A percentile compares a stretch with the other conserved stretches of the same genome.
Evolutionary conservation across 768 basidiomycete species (phyloP).

Genomic region (Lentinula sp.): DNA sequence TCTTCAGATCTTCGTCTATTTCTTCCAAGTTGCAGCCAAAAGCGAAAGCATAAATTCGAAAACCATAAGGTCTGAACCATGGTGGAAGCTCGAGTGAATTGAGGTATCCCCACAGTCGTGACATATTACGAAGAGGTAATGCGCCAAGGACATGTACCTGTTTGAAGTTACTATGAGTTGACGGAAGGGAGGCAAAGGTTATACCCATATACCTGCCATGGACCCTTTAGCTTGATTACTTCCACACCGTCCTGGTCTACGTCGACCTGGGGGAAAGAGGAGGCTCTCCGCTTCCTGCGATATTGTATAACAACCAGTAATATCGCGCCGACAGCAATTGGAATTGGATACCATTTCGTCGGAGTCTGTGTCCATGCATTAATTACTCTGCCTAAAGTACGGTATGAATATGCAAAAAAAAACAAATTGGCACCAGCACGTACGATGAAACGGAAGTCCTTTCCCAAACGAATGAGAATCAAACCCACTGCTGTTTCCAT

Average conservation of each 20-base stretch:
- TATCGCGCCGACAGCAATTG: conserved; percentile 85
- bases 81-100: conserved; percentile 91
- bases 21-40: conserved; percentile 96
- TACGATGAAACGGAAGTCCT: conserved; percentile 48
- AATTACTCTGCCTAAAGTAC: conserved; percentile 45
- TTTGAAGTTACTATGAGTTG: neutral
- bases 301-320: conserved; percentile 77
- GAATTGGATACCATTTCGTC: conserved; percentile 93
- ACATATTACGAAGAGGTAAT: conserved; percentile 88
- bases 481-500: conserved; percentile 13
- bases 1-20: conserved; percentile 71
- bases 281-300: conserved; percentile 44
- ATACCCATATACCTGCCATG: conserved; percentile 73
- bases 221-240: conserved; percentile 76
- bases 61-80: conserved; percentile 91
- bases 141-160: conserved; percentile 97
- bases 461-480: conserved; percentile 16
- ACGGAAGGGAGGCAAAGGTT: neutral
- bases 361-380: conserved; percentile 83
- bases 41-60: conserved; percentile 76
- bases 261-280: conserved; percentile 56
- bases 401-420: neutral
- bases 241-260: conserved; percentile 83
- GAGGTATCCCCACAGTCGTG: conserved; percentile 95
- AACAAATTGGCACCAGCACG: conserved; percentile 14